phyloP scores from a whole-genome alignment of 1,284 basidiomycete species.

The Boletus sp. region DNA sequence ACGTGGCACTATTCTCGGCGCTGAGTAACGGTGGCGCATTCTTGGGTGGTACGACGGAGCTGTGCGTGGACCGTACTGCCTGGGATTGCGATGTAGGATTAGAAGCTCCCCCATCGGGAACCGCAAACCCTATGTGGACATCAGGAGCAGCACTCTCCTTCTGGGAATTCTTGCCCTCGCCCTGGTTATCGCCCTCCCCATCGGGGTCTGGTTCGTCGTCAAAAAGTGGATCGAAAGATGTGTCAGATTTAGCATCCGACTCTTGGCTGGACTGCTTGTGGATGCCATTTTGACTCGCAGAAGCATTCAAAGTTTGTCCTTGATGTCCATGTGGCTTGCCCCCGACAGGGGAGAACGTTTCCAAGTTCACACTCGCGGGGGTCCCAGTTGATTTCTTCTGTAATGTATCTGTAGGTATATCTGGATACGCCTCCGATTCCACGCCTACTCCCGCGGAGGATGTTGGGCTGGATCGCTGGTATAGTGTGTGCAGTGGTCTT shows the following conservation, averaged over 20 bases:
- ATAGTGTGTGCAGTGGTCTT: slow-evolving; percentile 55
- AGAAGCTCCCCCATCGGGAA: slow-evolving; percentile 27
- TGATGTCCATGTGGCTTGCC: slow-evolving; percentile 19
- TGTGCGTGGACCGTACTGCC: slow-evolving; percentile 29
- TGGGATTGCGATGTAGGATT: slow-evolving; percentile 27
- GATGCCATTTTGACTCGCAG: slow-evolving; percentile 24
- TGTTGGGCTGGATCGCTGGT: slow-evolving; percentile 32
- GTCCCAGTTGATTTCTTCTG: slow-evolving; percentile 13
- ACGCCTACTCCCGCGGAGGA: slow-evolving; percentile 29
- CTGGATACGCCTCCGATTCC: slow-evolving; percentile 19
- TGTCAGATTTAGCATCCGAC: slow-evolving; percentile 67
- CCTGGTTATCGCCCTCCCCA: slow-evolving; percentile 33
- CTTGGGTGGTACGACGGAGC: slow-evolving; percentile 49
- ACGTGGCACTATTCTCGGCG: slow-evolving; percentile 53
- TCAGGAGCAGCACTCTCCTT: slow-evolving; percentile 14
- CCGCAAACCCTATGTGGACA: slow-evolving; percentile 21
- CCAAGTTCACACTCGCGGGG: slow-evolving; percentile 22
- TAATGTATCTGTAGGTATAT: slow-evolving; percentile 5
- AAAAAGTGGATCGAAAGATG: slow-evolving; percentile 77
- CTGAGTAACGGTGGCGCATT: slow-evolving; percentile 72
- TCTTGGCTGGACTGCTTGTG: slow-evolving; percentile 33
- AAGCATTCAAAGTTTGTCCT: slow-evolving; percentile 17
- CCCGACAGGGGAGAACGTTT: slow-evolving; percentile 16
- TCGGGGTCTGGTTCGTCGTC: slow-evolving; percentile 70
- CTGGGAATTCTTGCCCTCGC: slow-evolving; percentile 15